These are phyloP conservation scores for Diddensiella transvaalensis DNA, from an alignment of 805 yeast species.

Conservation along the genomic window DNA sequence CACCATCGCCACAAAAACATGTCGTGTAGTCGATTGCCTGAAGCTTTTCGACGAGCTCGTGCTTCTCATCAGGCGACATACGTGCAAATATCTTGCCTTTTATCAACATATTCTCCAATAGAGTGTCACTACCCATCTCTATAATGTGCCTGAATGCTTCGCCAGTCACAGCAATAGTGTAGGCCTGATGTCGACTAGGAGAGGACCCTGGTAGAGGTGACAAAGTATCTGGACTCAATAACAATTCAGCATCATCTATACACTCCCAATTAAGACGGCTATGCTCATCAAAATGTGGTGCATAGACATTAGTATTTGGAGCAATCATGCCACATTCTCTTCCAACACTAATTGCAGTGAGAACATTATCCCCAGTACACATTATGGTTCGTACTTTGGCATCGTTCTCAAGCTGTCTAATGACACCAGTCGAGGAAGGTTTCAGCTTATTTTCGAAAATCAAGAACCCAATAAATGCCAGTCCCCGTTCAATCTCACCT, in stretches of 20 bases:
- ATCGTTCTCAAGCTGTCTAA: slow-evolving; percentile 47
- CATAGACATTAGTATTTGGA: slow-evolving; percentile 44
- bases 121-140: slow-evolving; percentile 42
- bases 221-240: slow-evolving; percentile 63
- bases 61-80: slow-evolving; percentile 99
- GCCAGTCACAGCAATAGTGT: slow-evolving; percentile 84
- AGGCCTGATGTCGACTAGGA: slow-evolving; percentile 41
- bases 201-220: slow-evolving; percentile 24
- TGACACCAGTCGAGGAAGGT: slow-evolving; percentile 57
- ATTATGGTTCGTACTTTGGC: slow-evolving; percentile 82
- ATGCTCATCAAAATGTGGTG: slow-evolving; percentile 61
- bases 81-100: slow-evolving; percentile 82
- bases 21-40: slow-evolving; percentile 86
- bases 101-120: slow-evolving; percentile 57
- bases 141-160: slow-evolving; percentile 80
- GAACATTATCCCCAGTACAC: slow-evolving; percentile 97
- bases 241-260: slow-evolving; percentile 42
- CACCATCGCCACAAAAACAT: slow-evolving; percentile 99
- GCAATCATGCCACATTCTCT: slow-evolving; percentile 71
- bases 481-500: slow-evolving; percentile 61
- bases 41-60: slow-evolving; percentile 84
- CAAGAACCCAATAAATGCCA: slow-evolving; percentile 82
- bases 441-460: slow-evolving; percentile 90
- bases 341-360: slow-evolving; percentile 93
- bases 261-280: slow-evolving; percentile 36